A percentile compares a stretch with the other conserved stretches of the same genome.
Conservation (phyloP, 805 yeast species). For the Metschnikowia orientalis region DNA sequence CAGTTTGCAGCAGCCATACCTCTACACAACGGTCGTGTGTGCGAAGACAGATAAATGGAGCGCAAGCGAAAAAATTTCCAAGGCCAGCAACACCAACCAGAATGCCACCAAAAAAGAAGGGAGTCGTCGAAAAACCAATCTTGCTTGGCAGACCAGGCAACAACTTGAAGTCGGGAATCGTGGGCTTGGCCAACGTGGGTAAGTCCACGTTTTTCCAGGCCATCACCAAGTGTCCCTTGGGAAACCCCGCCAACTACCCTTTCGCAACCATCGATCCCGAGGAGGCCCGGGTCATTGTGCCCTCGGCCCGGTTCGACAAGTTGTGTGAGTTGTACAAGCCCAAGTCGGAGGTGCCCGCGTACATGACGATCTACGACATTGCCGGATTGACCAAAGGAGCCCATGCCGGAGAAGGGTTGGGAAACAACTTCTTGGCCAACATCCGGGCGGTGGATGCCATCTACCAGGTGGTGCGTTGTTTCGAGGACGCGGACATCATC, state of each 20-base stretch:
- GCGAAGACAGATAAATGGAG: slow-evolving; percentile 5
- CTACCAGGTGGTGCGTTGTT: slow-evolving; percentile 57
- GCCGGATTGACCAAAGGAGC: slow-evolving; percentile 57
- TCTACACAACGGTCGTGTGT: slow-evolving; percentile 7
- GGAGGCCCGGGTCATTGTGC: slow-evolving; percentile 37
- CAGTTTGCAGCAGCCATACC: too few relatives aligned
- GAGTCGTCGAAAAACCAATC: slow-evolving; percentile 61
- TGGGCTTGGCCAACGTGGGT: slow-evolving; percentile 30
- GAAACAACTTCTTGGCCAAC: slow-evolving; percentile 67
- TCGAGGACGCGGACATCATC: slow-evolving; percentile 95
- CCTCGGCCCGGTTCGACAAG: slow-evolving; percentile 19
- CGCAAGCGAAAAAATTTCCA: slow-evolving; percentile 17
- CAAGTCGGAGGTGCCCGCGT: slow-evolving; percentile 32
- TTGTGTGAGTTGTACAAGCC: slow-evolving; percentile 44
- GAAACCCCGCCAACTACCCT: slow-evolving; percentile 48
- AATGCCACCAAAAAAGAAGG: slow-evolving; percentile 77
- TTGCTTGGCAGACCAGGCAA: slow-evolving; percentile 48
- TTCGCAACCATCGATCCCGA: slow-evolving; percentile 76
- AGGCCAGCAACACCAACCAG: slow-evolving; percentile 3
- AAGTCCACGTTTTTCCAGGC: slow-evolving; percentile 23
- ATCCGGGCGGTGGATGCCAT: slow-evolving; percentile 70
- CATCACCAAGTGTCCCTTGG: slow-evolving; percentile 22
- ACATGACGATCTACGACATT: slow-evolving; percentile 21
- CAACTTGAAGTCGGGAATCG: slow-evolving; percentile 40
- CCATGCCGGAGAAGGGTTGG: slow-evolving; percentile 62